Evolutionary conservation across 2,329 filamentous ascomycete genomes (phyloP).

Genomic region (Xylariaceae sp.): DNA sequence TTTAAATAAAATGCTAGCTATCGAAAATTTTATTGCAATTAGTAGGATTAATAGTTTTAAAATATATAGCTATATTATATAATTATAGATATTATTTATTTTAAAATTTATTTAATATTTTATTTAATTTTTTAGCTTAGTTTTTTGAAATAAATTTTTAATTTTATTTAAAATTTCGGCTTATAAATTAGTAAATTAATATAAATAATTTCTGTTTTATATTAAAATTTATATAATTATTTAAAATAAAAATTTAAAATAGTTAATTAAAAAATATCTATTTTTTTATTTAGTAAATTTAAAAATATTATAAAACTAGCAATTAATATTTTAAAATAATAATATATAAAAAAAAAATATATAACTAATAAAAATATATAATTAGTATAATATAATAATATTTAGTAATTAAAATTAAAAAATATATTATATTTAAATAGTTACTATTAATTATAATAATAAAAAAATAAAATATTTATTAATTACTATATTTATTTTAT

Average conservation of each 20-base stretch:
- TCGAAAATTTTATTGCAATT: background rate
- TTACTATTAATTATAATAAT: no score
- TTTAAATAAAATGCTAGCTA: background rate
- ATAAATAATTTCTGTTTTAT: background rate
- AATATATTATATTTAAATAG: no score
- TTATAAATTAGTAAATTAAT: background rate
- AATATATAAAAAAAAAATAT: no score
- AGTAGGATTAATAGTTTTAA: background rate
- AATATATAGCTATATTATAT: background rate
- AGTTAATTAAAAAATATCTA: background rate
- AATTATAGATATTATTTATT: background rate
- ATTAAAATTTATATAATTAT: background rate
- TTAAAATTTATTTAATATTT: background rate
- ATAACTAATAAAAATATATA: no score
- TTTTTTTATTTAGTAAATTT: background rate
- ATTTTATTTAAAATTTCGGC: background rate
- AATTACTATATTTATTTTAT: no score
- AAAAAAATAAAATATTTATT: no score
- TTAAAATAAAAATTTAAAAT: background rate
- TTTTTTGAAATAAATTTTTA: background rate
- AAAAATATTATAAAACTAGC: no score
- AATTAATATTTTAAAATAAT: background rate
- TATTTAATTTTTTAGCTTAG: background rate
- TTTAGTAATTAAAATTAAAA: no score
- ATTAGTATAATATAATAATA: no score